Evolutionary conservation across 371 early-diverging fungal genomes (phyloP).

Genomic region (Syncephalis fuscata): DNA sequence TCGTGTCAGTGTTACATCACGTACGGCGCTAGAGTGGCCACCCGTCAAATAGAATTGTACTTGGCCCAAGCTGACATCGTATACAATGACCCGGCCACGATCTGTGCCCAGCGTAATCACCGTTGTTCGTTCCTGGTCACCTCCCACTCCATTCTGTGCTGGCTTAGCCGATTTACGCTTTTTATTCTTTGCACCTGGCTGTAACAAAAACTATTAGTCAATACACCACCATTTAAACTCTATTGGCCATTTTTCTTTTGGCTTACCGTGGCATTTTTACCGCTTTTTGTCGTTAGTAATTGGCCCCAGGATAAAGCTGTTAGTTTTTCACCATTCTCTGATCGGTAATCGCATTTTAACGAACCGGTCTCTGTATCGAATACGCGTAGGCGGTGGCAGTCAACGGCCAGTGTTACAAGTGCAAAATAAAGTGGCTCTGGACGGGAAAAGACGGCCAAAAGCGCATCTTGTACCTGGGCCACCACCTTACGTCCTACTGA

Average conservation of each 20-base stretch:
- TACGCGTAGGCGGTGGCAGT: constrained; percentile 48
- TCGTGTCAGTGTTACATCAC: constrained; percentile 43
- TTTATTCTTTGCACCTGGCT: neutral
- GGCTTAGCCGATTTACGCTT: neutral
- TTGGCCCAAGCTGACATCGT: constrained; percentile 40
- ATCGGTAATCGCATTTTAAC: constrained; percentile 38
- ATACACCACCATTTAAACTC: too few relatives aligned
- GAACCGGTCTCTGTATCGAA: constrained; percentile 48
- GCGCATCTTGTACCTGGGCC: too few relatives aligned
- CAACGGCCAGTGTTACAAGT: constrained; percentile 46
- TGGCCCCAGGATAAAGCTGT: constrained; percentile 45
- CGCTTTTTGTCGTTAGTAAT: too few relatives aligned
- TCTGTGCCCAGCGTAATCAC: constrained; percentile 47
- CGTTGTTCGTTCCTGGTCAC: constrained; percentile 13
- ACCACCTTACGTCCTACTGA: too few relatives aligned
- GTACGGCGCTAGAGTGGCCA: constrained; percentile 41
- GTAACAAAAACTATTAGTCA: too few relatives aligned
- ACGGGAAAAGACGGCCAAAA: constrained; percentile 28
- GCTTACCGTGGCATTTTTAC: too few relatives aligned
- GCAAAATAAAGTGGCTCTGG: constrained; percentile 41
- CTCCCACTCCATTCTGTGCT: constrained; percentile 3
- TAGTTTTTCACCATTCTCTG: constrained; percentile 34
- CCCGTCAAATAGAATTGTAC: constrained; percentile 30
- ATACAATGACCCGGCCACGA: constrained; percentile 40
- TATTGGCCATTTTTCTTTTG: too few relatives aligned